Evolutionary conservation across 106 monocot species (phyloP), one percentile per base, ranked within the genome.

Genomic region (Dioscorea dumetorum): DNA sequence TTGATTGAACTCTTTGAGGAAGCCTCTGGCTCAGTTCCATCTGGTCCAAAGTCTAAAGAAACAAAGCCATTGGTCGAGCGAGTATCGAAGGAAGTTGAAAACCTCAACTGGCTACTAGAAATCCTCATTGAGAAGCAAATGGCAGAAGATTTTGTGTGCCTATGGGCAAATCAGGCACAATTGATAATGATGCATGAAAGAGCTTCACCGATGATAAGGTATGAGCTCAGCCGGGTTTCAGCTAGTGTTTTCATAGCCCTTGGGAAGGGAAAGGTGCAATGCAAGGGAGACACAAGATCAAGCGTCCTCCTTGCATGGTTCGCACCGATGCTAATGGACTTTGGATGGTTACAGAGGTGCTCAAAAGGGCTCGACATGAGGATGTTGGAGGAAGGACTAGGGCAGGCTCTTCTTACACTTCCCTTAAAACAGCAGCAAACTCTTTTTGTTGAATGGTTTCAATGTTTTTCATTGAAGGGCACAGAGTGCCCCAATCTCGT

Each of bases 151-250:
- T 79, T 79, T 64, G 82, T 94, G 4, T 62, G 24, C 49, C 19
- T 91, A 48, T 94, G 90, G 94, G 80, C 83, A 11, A 67, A 71
- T 53, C 85, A 88, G 62, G 63, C 64, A 9, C 79, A 77, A 50
- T 51, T 91, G 17, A 50, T 77, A 24, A 64, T 50, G 28, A 78
- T 94, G 84, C 90, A 94, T 51, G 78, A 79, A 57, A 80, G 35
- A 22, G 58, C 79, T 4, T 94, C 94, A 8, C 85, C 94, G 2
- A 85, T 94, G 94, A 74, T 94, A 4, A 78, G 94, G 50, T 88
- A 91, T 28, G 94, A 94, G 60, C 74, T 94, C 28, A 94, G 94
- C 74, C 77, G 90, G 66, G 63, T 94, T 17, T 91, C 90, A 2
- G 87, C 90, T 17, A 69, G 67, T 11, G 64, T 91, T 5, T 94